Evolutionary conservation across 2,329 filamentous ascomycete genomes (phyloP), one percentile per base, ranked within the genome.

Genomic region (Apiospora koreana): DNA sequence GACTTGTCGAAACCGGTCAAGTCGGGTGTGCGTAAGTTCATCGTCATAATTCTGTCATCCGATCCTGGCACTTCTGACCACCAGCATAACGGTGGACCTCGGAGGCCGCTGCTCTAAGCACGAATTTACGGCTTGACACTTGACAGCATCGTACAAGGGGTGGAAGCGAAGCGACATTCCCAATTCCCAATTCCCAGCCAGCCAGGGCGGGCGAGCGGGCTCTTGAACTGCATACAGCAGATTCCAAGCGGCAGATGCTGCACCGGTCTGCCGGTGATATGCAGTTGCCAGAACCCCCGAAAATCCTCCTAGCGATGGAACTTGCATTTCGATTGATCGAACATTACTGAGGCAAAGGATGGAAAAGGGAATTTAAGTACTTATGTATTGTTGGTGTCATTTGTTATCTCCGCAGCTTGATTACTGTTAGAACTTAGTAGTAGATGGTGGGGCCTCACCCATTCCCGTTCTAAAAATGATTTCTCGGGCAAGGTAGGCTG

Each of bases 11-110:
- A 38, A 62, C 54, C 54, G 54, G 54, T 62, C 54, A 62, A 38
- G 54, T 38, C 54, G 54, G 18, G 54, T n/a, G 12, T 62, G 31
- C 54, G 31, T 38, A 62, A 62, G 28, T 38, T n/a, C 2, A 38
- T 62, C 54, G 54, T 62, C 54, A 62, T 62, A 31, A n/a, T 62
- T 23, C 28, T 38, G 54, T 62, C 54, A 62, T 62, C 38, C 31
- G 8, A 38, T 38, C 31, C 54, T 38, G 54, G 54, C 8, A 23
- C 18, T 62, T n/a, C 54, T n/a, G 54, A 12, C 31, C 54, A 62
- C 8, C 31, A 38, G 54, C 54, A 12, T 16, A 8, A 23, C 9
- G 54, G 54, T 62, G 54, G 54, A 23, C 31, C 31, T 38, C 54
- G 31, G 31, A 62, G 31, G 31, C 54, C 28, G 54, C 54, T 62